phyloP scores from a whole-genome alignment of 257 asterid species.

The Fraxinus anomala region DNA sequence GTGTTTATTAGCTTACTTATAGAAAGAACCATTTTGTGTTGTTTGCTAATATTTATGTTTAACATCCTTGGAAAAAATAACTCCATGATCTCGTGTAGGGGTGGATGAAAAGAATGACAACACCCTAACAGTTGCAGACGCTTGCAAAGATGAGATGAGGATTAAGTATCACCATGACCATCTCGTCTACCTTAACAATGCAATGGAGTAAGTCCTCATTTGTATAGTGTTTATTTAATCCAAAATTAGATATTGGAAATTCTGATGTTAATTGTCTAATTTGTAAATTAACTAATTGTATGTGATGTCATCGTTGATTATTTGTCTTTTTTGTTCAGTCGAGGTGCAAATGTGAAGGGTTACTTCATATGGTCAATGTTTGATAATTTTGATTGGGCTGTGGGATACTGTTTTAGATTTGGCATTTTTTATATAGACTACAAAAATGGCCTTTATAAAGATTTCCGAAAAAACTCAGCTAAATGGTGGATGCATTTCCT shows the following conservation, averaged over 20 bases:
- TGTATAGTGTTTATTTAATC: background rate
- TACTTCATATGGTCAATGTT: conserved; percentile 56
- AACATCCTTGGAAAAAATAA: no score
- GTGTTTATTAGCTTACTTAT: no score
- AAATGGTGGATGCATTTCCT: conserved; percentile 48
- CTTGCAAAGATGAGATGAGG: background rate
- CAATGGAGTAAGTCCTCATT: conserved; percentile 20
- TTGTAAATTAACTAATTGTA: background rate
- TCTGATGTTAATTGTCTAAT: background rate
- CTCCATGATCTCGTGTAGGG: no score
- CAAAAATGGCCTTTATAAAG: conserved; percentile 28
- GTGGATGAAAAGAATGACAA: conserved; percentile 25
- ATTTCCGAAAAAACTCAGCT: conserved; percentile 44
- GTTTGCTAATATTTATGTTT: no score
- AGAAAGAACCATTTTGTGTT: no score
- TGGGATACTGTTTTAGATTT: conserved; percentile 41
- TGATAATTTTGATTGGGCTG: conserved; percentile 50
- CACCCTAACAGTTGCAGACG: conserved; percentile 7
- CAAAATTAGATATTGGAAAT: no score
- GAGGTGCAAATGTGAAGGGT: conserved; percentile 41
- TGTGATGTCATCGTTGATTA: background rate
- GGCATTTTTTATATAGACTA: conserved; percentile 45
- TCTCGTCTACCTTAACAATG: conserved; percentile 15
- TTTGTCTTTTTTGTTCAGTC: conserved; percentile 20
- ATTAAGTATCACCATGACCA: conserved; percentile 24